These are phyloP conservation scores for Proliferodiscus dingleyae DNA, from an alignment of 2,329 filamentous ascomycete genomes.

Conservation along the genomic window DNA sequence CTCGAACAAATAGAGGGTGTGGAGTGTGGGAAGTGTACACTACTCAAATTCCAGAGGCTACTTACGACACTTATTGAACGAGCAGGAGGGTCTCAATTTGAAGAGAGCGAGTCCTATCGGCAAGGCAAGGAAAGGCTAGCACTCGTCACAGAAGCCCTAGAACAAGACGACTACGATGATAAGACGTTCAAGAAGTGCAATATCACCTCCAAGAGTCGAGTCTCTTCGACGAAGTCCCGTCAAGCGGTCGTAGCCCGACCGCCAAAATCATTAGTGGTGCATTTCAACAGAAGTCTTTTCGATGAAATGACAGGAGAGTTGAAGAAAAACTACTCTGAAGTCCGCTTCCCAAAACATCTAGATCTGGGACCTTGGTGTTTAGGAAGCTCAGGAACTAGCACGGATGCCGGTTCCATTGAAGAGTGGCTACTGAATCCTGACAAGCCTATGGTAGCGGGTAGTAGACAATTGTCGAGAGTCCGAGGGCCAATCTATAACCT, in stretches of 20 bases:
- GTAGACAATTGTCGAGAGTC: conserved; percentile 44
- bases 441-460: conserved; percentile 67
- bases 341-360: conserved; percentile 69
- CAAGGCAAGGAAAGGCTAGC: conserved; percentile 51
- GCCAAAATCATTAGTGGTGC: conserved; percentile 75
- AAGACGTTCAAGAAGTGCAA: conserved; percentile 60
- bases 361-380: conserved; percentile 84
- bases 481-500: conserved; percentile 67
- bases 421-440: conserved; percentile 66
- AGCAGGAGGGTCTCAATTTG: conserved; percentile 28
- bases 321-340: conserved; percentile 76
- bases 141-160: conserved; percentile 65
- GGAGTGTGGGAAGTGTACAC: conserved; percentile 85
- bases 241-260: conserved; percentile 81
- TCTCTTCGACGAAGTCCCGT: conserved; percentile 79
- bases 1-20: conserved; percentile 85
- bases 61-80: conserved; percentile 44
- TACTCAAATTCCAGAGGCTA: conserved; percentile 52
- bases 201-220: conserved; percentile 61
- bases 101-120: conserved; percentile 19
- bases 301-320: conserved; percentile 75
- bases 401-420: conserved; percentile 45
- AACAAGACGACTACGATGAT: conserved; percentile 75
- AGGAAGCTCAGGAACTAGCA: conserved; percentile 44
- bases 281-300: conserved; percentile 89